Percentiles rank a stretch among this genome's conserved stretches.
Evolutionary conservation across 208 protist genomes (phyloP).

Genomic region (Acanthamoeba lenticulata): DNA sequence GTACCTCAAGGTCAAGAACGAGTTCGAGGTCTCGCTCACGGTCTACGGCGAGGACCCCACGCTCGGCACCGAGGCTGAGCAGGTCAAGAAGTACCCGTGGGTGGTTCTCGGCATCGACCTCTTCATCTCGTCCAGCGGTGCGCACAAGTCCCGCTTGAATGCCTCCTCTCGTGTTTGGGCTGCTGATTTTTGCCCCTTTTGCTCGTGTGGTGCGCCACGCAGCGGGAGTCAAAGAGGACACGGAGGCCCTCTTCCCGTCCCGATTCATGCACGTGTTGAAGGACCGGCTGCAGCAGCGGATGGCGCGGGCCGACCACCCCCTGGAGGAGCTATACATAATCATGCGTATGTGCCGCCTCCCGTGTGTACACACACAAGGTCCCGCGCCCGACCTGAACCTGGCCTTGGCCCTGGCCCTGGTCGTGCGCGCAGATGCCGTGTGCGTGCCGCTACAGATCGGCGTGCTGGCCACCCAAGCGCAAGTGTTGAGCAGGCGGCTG

Average conservation of each 20-base stretch:
- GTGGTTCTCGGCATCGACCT: conserved; percentile 67
- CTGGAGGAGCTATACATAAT: conserved; percentile 75
- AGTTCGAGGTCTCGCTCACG: conserved; percentile 67
- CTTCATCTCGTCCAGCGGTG: conserved; percentile 68
- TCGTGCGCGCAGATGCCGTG: conserved; percentile 65
- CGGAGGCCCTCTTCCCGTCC: background rate
- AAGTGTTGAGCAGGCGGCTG: conserved; percentile 60
- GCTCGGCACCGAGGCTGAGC: conserved; percentile 14
- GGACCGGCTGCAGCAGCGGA: conserved; percentile 70
- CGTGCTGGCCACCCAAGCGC: conserved; percentile 35
- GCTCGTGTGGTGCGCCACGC: background rate
- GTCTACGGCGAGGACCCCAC: conserved; percentile 63
- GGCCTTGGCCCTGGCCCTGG: too few relatives aligned
- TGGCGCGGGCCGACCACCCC: conserved; percentile 47
- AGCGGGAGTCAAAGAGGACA: conserved; percentile 25
- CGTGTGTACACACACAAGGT: too few relatives aligned
- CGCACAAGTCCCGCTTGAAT: too few relatives aligned
- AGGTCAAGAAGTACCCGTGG: conserved; percentile 68
- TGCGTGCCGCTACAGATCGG: conserved; percentile 65
- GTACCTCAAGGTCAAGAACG: conserved; percentile 65
- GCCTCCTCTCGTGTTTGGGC: too few relatives aligned
- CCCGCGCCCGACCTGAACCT: too few relatives aligned
- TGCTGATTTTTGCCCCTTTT: background rate
- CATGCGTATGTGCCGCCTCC: too few relatives aligned
- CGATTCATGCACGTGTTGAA: conserved; percentile 18